Conservation (phyloP, 1,284 basidiomycete genomes). For the Exsudoporus floridanus region DNA sequence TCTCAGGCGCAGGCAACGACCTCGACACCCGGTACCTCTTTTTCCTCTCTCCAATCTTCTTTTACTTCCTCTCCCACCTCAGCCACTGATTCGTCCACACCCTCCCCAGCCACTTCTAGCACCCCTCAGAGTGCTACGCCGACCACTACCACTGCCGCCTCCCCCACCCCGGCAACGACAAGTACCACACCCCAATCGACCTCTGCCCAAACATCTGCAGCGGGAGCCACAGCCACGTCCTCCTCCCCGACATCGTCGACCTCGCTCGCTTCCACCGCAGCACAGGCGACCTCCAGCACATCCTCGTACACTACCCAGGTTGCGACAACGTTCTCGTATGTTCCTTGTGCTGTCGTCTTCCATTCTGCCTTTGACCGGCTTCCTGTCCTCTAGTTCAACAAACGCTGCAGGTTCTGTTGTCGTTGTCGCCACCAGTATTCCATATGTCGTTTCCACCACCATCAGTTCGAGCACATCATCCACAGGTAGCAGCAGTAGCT, state of each 20-base stretch:
- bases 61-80: too few species aligned
- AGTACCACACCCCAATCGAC: conserved; percentile 1
- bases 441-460: conserved; percentile 14
- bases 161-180: neutral
- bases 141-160: neutral
- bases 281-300: too few species aligned
- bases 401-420: conserved; percentile 22
- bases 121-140: too few species aligned
- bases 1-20: conserved; percentile 4
- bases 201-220: conserved; percentile 4
- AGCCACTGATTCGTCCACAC: too few species aligned
- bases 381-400: conserved; percentile 21
- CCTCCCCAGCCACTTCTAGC: too few species aligned
- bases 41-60: too few species aligned
- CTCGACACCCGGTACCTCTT: conserved; percentile 22
- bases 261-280: too few species aligned
- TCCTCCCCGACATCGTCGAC: too few species aligned
- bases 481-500: neutral
- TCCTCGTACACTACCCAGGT: too few species aligned
- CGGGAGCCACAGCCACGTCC: too few species aligned
- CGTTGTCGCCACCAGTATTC: conserved; percentile 20
- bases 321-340: conserved; percentile 20
- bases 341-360: neutral
- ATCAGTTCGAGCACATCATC: neutral
- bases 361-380: neutral